Evolutionary conservation across 75 land plant genomes (phyloP).

Genomic region (Selaginella moellendorffii): DNA sequence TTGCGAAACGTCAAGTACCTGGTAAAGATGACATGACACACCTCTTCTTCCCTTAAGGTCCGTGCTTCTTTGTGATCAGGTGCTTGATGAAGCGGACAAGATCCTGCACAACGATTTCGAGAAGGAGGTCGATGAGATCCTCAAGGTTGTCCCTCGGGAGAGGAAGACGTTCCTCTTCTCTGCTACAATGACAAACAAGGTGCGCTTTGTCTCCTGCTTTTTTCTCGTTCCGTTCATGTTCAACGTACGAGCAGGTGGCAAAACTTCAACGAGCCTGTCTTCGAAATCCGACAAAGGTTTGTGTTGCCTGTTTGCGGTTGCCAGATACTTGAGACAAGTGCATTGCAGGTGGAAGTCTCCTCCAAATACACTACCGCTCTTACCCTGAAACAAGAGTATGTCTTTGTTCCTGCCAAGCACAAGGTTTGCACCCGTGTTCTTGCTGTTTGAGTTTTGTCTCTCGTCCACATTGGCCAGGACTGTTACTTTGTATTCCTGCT

Average conservation of each 20-base stretch:
- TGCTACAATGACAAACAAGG: slow-evolving; percentile 97
- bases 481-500: slow-evolving; percentile 73
- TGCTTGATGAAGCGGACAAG: slow-evolving; percentile 91
- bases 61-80: slow-evolving; percentile 24
- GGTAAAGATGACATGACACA: slow-evolving; percentile 26
- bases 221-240: not conserved
- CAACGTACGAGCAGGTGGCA: slow-evolving; percentile 34
- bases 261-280: slow-evolving; percentile 85
- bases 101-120: slow-evolving; percentile 83
- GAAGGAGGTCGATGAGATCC: slow-evolving; percentile 77
- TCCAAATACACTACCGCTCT: slow-evolving; percentile 85
- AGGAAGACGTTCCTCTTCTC: slow-evolving; percentile 78
- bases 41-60: not conserved
- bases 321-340: not conserved
- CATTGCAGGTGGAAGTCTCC: slow-evolving; percentile 59
- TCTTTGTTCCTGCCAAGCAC: slow-evolving; percentile 75
- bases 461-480: slow-evolving; percentile 52
- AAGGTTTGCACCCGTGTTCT: slow-evolving; percentile 33
- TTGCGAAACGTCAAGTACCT: slow-evolving; percentile 63
- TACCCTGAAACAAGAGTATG: slow-evolving; percentile 78
- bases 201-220: not conserved
- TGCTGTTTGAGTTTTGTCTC: not conserved
- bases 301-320: not conserved
- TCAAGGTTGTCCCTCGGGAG: slow-evolving; percentile 60
- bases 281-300: slow-evolving; percentile 79